A percentile compares a stretch with the other conserved stretches of the same genome.
These are phyloP conservation scores for Penicillium crustosum DNA, from an alignment of 2,329 filamentous ascomycete genomes.

Conservation along the genomic window DNA sequence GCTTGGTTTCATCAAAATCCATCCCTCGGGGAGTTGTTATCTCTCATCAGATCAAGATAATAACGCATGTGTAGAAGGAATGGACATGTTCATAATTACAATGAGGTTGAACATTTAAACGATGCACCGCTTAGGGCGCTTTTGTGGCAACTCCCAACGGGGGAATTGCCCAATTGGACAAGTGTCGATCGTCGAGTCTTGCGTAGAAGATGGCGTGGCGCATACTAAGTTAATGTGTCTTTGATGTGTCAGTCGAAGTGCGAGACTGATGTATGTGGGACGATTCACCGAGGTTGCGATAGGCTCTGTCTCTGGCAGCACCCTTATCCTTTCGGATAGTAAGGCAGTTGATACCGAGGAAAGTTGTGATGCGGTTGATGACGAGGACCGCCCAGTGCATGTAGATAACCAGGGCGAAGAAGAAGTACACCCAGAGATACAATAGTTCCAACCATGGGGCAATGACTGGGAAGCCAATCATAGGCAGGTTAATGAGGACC, in stretches of 20 bases:
- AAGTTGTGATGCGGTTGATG: slow-evolving; percentile 86
- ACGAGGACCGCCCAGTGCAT: slow-evolving; percentile 91
- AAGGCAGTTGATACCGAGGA: slow-evolving; percentile 89
- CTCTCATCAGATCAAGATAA: neutral
- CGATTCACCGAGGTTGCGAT: slow-evolving; percentile 37
- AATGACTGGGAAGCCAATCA: slow-evolving; percentile 68
- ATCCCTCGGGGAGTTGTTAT: neutral
- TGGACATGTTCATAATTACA: slow-evolving; percentile 13
- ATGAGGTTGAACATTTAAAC: slow-evolving; percentile 3
- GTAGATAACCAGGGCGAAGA: slow-evolving; percentile 82
- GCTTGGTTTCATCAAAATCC: slow-evolving; percentile 2
- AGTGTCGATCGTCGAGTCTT: neutral
- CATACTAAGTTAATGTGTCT: slow-evolving; percentile 10
- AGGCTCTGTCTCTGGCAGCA: slow-evolving; percentile 36
- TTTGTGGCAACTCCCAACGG: neutral
- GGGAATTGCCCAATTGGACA: neutral
- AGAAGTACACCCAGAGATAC: slow-evolving; percentile 82
- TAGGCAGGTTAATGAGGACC: slow-evolving; percentile 76
- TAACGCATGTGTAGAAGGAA: neutral
- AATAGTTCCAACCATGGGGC: slow-evolving; percentile 67
- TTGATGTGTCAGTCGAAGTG: slow-evolving; percentile 7
- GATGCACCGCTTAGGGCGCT: neutral
- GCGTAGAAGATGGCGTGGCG: neutral
- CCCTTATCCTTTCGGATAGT: slow-evolving; percentile 63
- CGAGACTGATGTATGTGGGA: slow-evolving; percentile 10